Conservation (phyloP, 352 stramenopile species). For the Phytophthora multivora region DNA sequence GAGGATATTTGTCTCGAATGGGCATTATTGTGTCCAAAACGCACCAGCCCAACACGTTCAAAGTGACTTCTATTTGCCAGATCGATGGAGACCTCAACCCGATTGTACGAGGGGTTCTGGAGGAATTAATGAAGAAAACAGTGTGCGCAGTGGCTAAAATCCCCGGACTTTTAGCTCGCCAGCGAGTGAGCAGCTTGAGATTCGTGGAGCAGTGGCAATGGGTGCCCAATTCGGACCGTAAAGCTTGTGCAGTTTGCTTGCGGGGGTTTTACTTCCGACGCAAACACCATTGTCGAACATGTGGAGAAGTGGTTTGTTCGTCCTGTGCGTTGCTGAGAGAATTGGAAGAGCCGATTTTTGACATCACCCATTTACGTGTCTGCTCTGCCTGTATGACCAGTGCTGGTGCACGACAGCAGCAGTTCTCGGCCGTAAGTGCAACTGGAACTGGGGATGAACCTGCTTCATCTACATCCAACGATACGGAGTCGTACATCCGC, state of each 20-base stretch:
- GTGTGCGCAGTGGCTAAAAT: constrained; percentile 54
- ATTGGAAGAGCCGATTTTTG: constrained; percentile 73
- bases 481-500: constrained; percentile 59
- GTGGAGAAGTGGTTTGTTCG: constrained; percentile 76
- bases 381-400: constrained; percentile 65
- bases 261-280: constrained; percentile 76
- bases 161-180: constrained; percentile 56
- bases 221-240: constrained; percentile 73
- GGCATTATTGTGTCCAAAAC: constrained; percentile 75
- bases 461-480: constrained; percentile 55
- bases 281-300: constrained; percentile 76
- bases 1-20: constrained; percentile 59
- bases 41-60: constrained; percentile 60
- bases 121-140: constrained; percentile 68
- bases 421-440: constrained; percentile 13
- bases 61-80: constrained; percentile 73
- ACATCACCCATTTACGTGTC: constrained; percentile 68
- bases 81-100: constrained; percentile 67
- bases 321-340: constrained; percentile 61
- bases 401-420: constrained; percentile 32
- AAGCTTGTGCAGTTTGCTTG: constrained; percentile 74
- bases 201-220: constrained; percentile 85
- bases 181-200: constrained; percentile 66
- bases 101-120: constrained; percentile 47
- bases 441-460: constrained; percentile 37